Evolutionary conservation across 2,329 filamentous ascomycete species (phyloP), one percentile per base, ranked within the genome.

Genomic region (Monascus ruber): DNA sequence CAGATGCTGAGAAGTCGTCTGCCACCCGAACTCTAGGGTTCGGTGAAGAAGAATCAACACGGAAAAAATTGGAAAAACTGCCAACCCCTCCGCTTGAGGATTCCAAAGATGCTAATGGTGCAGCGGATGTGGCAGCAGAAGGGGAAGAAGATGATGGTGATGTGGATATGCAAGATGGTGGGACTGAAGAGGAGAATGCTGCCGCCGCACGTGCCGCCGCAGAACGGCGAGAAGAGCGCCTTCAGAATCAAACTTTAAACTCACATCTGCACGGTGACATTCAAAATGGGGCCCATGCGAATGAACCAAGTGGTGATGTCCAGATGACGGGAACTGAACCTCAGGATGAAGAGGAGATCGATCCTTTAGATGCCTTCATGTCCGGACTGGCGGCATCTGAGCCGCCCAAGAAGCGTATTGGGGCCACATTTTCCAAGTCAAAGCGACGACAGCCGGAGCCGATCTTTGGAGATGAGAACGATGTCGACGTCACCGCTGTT

Each of bases 351-450:
- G 85, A 87, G 34, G 77, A 85, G 27, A 66, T 91, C 29, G 91
- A 98, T 59, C 86, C 91, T 5, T 70, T 98, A 31, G 91, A 98
- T 65, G 89, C 87, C n/a, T 98, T 93, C 67, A 98, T 98, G 91
- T 82, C 79, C 38, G 77, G 74, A 44, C 70, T 83, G 36, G 67
- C 67, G 3, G 72, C 77, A 40, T 60, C 73, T 10, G 61, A 61
- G 34, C 63, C 66, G 6, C 54, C 59, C n/a, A 68, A 63, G 42
- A 66, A 64, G 45, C 53, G 43, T 6, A 49, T 47, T 34, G 53
- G 59, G 37, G 45, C 52, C 11, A 64, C 53, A 10, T 61, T 57
- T 31, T 51, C 54, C 7, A 66, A 63, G 42, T 68, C 71, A 45
- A 74, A 74, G 49, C 59, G 70, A 34, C 77, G 81, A 40, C 79